Conservation (phyloP, 2,329 filamentous ascomycete species). For the Cercospora zeina region DNA sequence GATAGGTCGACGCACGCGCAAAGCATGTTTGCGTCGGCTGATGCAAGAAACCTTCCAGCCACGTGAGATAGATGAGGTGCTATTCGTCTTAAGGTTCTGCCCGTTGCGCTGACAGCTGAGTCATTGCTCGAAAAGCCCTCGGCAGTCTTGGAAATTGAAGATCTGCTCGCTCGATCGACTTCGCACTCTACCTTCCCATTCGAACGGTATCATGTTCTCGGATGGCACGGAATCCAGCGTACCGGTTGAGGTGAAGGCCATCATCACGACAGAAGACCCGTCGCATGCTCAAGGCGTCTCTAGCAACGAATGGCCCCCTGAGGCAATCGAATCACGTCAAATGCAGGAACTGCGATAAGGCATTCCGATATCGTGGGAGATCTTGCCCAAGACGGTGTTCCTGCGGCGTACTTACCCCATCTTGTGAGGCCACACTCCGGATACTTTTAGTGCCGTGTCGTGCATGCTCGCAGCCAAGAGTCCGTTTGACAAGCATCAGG, state of each 20-base stretch:
- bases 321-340: not conserved
- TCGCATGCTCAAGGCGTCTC: not conserved
- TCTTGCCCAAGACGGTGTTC: not conserved
- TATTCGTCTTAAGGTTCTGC: not conserved
- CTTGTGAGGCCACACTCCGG: not conserved
- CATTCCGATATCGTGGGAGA: not conserved
- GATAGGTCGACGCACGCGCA: not conserved
- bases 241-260: not conserved
- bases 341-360: not conserved
- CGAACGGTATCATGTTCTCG: not conserved
- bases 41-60: slow-evolving; percentile 3
- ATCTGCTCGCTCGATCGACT: not conserved
- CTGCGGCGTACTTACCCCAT: not conserved
- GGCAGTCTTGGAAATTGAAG: not conserved
- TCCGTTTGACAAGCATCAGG: not conserved
- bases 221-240: not conserved
- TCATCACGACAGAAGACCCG: not conserved
- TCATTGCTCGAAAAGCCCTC: not conserved
- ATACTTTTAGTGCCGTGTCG: not conserved
- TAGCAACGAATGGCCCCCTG: not conserved
- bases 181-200: slow-evolving; percentile 2
- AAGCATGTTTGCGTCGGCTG: not conserved
- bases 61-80: not conserved
- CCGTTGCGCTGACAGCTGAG: not conserved
- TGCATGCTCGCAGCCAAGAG: not conserved